Evolutionary conservation across 768 basidiomycete genomes (phyloP), one percentile per base, ranked within the genome.

Genomic region (Mycena vulgaris): DNA sequence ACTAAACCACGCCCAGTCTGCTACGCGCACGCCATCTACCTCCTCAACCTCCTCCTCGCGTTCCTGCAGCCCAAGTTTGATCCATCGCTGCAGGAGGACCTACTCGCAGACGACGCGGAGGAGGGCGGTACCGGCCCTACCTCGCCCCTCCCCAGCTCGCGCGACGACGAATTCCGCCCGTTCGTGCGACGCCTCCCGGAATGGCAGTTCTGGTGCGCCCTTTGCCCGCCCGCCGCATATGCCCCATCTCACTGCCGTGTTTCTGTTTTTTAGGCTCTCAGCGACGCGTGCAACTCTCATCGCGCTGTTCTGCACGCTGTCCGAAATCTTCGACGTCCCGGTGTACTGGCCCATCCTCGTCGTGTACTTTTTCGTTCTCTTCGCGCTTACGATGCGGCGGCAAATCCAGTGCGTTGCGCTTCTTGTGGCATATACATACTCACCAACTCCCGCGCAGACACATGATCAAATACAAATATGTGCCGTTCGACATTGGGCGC

Each of bases 271-370:
- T 73, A 96, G 97, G 97, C 87, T 98, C 49, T 95, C 95, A 6
- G 87, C 95, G 1, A 99, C 96, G 8, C 92, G 94, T 52, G 96
- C 97, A 14, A 93, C 94, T 28, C n/a, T 93, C 25, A 78, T 99
- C 60, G 93, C 96, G 6, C 76, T 97, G 47, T 81, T 92, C 62
- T 93, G 93, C 79, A 95, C 98, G 2, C 83, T 92, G 64, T 97
- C 95, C 28, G 87, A 93, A 52, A 83, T 92, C 39, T 97, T 98
- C 74, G 97, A 99, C 79, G 93, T 99, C 25, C 97, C 98, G 9
- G 98, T 99, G 27, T 99, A 98, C 84, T 99, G 98, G 97, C 98
- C 98, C 10, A 99, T 99, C 81, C 90, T 99, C 63, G 91, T 99
- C 75, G 86, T 98, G 66, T 99, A 99, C 85, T 99, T 99, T 87